Evolutionary conservation across 768 basidiomycete species (phyloP), one percentile per base, ranked within the genome.

Genomic region (Floccularia luteovirens): DNA sequence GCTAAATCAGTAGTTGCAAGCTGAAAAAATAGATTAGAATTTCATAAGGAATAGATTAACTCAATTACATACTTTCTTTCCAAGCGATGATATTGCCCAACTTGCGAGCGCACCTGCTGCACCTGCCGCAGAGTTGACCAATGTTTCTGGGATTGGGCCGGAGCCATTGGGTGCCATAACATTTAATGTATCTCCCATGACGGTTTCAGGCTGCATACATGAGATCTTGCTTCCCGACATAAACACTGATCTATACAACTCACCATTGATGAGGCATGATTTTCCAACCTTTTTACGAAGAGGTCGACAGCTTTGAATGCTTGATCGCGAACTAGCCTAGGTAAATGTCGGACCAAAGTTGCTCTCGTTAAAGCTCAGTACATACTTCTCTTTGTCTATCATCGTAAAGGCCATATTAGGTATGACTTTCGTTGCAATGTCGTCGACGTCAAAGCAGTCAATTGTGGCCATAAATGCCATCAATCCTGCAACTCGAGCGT

Each of bases 401-500:
- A 91, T 61, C 0, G 86, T 72, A 36, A 78, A 79, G 2, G 84
- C 70, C 59, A 97, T 77, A 47, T 76, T 82, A 0, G 94, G 92
- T 14, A 99, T 78, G 1, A 98, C 93, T 54, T 85, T 92, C 2
- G 72, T 74, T 0, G 93, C 93, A 17, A 97, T 56, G 41, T 98
- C 96, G 39, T 96, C 88, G 11, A 75, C 58, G 38, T 88, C 91
- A 48, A 87, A 98, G 45, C 84, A 85, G 25, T 96, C 92, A 17
- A 83, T 76, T 0, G 90, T 91, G 3, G 93, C 92, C 82, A 91
- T 96, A 48, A 97, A 81, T 16, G 90, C 88, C 90, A 92, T 92
- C 24, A 98, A 58, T 0, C 90, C 94, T 0, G 96, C 94, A 1
- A 94, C 90, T 28, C 96, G 72, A 3, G 91, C 83, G 56, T 94